Conservation (phyloP, 2,329 filamentous ascomycete genomes). For the Fonsecaea nubica region DNA sequence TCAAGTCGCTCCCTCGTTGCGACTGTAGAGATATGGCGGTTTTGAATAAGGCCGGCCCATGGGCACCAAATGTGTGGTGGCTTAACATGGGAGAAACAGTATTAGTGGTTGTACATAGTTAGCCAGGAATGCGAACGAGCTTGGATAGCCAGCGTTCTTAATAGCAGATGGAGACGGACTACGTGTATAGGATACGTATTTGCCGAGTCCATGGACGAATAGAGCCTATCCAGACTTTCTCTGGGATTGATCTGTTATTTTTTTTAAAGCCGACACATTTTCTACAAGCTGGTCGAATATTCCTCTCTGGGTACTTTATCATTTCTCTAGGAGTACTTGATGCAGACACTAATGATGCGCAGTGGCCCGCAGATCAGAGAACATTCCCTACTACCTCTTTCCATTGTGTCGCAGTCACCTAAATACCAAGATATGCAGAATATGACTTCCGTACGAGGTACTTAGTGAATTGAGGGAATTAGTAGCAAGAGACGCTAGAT, state of each 20-base stretch:
- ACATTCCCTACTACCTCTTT: too few species aligned
- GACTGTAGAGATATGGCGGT: background rate
- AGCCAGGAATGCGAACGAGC: constrained; percentile 15
- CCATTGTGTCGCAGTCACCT: too few species aligned
- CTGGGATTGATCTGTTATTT: too few species aligned
- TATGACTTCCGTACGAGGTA: background rate
- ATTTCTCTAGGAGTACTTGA: too few species aligned
- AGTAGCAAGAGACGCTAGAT: too few species aligned
- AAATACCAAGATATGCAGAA: background rate
- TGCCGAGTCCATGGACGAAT: background rate
- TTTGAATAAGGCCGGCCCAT: constrained; percentile 1
- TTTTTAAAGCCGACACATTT: too few species aligned
- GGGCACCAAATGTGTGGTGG: background rate
- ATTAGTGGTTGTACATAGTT: constrained; percentile 22
- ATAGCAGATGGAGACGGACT: background rate
- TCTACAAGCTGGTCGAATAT: too few species aligned
- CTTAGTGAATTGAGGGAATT: too few species aligned
- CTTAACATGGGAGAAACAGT: background rate
- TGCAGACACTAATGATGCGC: too few species aligned
- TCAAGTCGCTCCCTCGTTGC: background rate
- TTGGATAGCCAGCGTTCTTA: constrained; percentile 25
- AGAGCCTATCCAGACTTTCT: background rate
- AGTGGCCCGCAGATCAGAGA: too few species aligned
- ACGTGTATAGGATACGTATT: background rate
- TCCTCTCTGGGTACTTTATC: too few species aligned